Evolutionary conservation across 306 rosid species (phyloP).

Genomic region (Vigna trinervia): DNA sequence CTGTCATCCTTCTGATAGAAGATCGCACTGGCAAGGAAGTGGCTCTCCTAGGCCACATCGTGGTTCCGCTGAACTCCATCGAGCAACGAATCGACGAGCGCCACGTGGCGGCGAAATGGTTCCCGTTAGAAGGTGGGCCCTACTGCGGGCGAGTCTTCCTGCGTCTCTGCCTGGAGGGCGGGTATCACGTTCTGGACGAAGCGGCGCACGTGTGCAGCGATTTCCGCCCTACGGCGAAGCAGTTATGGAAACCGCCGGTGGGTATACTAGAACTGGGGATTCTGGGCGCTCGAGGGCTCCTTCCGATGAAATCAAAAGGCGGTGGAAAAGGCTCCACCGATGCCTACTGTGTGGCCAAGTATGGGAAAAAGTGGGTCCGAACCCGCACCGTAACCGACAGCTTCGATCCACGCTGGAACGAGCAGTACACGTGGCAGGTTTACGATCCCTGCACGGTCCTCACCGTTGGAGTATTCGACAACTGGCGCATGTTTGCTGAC

Average conservation of each 20-base stretch:
- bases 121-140: constrained; percentile 55
- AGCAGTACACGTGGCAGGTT: constrained; percentile 93
- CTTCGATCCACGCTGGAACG: constrained; percentile 92
- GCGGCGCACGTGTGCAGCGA: constrained; percentile 99
- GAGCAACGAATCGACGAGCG: constrained; percentile 94
- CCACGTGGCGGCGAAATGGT: constrained; percentile 86
- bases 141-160: constrained; percentile 81
- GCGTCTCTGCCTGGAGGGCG: constrained; percentile 87
- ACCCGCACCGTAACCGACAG: constrained; percentile 79
- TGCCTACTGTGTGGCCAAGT: constrained; percentile 86
- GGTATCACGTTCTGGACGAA: constrained; percentile 98
- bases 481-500: constrained; percentile 63
- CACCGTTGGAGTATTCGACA: constrained; percentile 80
- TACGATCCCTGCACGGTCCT: constrained; percentile 85
- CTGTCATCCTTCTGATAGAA: constrained; percentile 68
- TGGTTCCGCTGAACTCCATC: constrained; percentile 63
- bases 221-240: constrained; percentile 92
- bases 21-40: constrained; percentile 77
- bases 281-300: constrained; percentile 79
- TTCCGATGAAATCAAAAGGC: constrained; percentile 77
- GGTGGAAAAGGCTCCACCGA: constrained; percentile 74
- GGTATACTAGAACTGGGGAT: constrained; percentile 95
- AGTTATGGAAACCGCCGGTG: constrained; percentile 82
- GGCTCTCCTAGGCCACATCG: constrained; percentile 63
- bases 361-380: constrained; percentile 88